Conservation (phyloP, 139 green algal species). For the Micractinium conductrix region DNA sequence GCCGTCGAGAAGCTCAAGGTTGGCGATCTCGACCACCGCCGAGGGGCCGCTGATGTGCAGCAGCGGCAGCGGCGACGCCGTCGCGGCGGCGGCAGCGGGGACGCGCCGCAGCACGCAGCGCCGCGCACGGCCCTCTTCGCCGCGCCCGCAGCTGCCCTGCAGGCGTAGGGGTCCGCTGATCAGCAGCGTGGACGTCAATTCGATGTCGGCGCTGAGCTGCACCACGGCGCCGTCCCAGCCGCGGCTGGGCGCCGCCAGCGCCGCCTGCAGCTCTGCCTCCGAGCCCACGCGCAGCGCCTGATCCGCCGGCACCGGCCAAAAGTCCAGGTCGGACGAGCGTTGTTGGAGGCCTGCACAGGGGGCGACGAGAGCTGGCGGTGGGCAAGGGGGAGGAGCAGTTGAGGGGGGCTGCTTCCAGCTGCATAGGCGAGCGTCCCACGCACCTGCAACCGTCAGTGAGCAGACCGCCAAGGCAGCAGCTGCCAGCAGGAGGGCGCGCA, state of each 20-base stretch:
- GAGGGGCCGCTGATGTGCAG: constrained; percentile 32
- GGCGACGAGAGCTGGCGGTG: neutral
- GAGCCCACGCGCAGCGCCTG: neutral
- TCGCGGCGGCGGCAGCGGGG: too few relatives aligned
- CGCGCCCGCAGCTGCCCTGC: constrained; percentile 14
- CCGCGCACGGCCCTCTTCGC: neutral
- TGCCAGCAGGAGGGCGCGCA: too few relatives aligned
- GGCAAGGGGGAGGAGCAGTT: constrained; percentile 16
- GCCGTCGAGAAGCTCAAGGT: constrained; percentile 25
- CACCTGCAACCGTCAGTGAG: too few relatives aligned
- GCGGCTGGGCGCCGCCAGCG: constrained; percentile 1
- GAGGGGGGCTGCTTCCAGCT: too few relatives aligned
- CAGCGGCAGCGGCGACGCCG: too few relatives aligned
- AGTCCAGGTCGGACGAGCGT: neutral
- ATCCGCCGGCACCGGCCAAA: neutral
- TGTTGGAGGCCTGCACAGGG: constrained; percentile 19
- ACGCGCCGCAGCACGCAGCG: neutral
- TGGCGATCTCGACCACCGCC: constrained; percentile 30
- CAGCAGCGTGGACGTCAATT: constrained; percentile 14
- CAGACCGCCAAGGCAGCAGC: too few relatives aligned
- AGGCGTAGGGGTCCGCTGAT: constrained; percentile 21
- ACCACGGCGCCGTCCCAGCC: constrained; percentile 26
- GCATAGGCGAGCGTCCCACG: too few relatives aligned
- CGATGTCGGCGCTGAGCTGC: constrained; percentile 21
- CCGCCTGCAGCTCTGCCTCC: constrained; percentile 34